Percentiles rank a stretch among this genome's conserved stretches.
phyloP scores from a whole-genome alignment of 2,329 filamentous ascomycete genomes.

The Pseudogymnoascus sp. region DNA sequence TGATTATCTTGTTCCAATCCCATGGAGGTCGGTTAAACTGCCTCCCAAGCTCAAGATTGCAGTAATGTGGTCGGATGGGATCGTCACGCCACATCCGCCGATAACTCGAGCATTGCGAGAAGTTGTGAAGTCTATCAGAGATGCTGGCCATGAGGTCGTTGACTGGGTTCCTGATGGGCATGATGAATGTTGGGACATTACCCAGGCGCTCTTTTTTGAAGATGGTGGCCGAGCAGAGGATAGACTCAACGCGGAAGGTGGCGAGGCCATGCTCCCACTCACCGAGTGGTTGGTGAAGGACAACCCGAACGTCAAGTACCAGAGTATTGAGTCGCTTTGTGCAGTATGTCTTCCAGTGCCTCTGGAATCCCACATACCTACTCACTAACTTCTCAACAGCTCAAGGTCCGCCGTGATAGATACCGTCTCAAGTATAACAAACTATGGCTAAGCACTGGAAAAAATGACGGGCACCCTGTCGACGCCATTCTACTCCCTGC shows the following conservation, averaged over 20 bases:
- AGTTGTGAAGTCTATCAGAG: slow-evolving; percentile 41
- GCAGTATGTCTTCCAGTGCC: neutral
- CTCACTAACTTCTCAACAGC: slow-evolving; percentile 5
- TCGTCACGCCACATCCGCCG: slow-evolving; percentile 53
- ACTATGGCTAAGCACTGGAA: slow-evolving; percentile 12
- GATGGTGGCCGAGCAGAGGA: slow-evolving; percentile 11
- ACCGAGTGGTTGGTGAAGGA: slow-evolving; percentile 11
- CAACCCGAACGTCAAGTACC: slow-evolving; percentile 12
- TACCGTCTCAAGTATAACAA: slow-evolving; percentile 13
- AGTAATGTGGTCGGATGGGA: slow-evolving; percentile 49
- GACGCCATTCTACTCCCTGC: slow-evolving; percentile 45
- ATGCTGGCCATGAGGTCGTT: slow-evolving; percentile 41
- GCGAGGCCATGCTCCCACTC: slow-evolving; percentile 15
- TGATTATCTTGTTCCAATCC: slow-evolving; percentile 42
- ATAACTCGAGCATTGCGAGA: slow-evolving; percentile 47
- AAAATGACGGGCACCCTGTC: slow-evolving; percentile 14
- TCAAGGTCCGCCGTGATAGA: slow-evolving; percentile 14
- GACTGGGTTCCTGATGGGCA: slow-evolving; percentile 49
- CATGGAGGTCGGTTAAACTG: slow-evolving; percentile 36
- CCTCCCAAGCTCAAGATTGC: slow-evolving; percentile 49
- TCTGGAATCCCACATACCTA: neutral
- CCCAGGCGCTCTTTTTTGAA: slow-evolving; percentile 21
- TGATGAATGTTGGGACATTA: slow-evolving; percentile 39
- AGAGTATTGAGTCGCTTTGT: slow-evolving; percentile 10
- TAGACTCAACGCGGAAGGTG: slow-evolving; percentile 10